These are phyloP conservation scores for Cyberlindnera meyerae DNA, from an alignment of 805 yeast species.

Conservation along the genomic window DNA sequence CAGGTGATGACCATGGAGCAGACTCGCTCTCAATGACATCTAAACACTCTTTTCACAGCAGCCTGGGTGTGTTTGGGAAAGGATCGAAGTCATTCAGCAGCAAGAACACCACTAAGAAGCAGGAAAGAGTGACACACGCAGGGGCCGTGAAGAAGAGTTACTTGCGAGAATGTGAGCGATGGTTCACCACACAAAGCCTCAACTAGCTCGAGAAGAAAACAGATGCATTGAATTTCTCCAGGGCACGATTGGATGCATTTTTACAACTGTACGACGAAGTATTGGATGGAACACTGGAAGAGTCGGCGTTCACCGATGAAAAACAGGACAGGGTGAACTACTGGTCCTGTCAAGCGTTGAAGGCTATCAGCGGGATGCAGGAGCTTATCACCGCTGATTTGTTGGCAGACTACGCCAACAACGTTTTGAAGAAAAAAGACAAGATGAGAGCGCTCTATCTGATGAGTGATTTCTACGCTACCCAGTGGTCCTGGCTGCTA, in stretches of 20 bases:
- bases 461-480: conserved; percentile 12
- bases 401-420: conserved; percentile 20
- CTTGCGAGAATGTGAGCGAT: conserved; percentile 16
- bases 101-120: conserved; percentile 1
- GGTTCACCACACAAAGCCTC: conserved; percentile 14
- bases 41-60: neutral
- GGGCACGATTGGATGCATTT: conserved; percentile 16
- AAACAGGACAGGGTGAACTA: conserved; percentile 13
- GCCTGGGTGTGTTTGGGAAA: conserved; percentile 7
- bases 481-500: conserved; percentile 25
- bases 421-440: conserved; percentile 13
- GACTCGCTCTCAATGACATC: neutral
- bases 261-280: conserved; percentile 18
- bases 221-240: conserved; percentile 19
- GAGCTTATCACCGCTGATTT: conserved; percentile 9
- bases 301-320: conserved; percentile 2
- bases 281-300: conserved; percentile 4
- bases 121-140: conserved; percentile 1
- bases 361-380: conserved; percentile 18
- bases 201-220: conserved; percentile 4
- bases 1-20: conserved; percentile 3
- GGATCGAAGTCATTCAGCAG: too few relatives aligned
- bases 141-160: conserved; percentile 16
- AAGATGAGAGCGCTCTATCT: conserved; percentile 14
- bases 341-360: conserved; percentile 24